phyloP scores from a whole-genome alignment of 2,329 filamentous ascomycete species.

The Zasmidium cellare region DNA sequence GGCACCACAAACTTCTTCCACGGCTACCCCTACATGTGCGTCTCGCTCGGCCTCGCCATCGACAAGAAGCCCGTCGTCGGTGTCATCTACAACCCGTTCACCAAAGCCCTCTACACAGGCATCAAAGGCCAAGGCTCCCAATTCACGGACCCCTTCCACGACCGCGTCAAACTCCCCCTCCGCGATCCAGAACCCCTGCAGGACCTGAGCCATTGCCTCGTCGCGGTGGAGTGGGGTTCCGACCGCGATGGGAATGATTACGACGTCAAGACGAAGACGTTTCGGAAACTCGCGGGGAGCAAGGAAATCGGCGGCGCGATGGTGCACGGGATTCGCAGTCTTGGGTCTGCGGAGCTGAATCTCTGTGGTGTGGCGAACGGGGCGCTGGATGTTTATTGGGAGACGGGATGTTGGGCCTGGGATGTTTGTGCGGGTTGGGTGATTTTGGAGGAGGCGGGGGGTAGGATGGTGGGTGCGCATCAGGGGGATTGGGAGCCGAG shows the following conservation, averaged over 20 bases:
- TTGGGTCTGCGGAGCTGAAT: conserved; percentile 75
- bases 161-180: conserved; percentile 46
- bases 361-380: conserved; percentile 71
- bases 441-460: conserved; percentile 72
- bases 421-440: conserved; percentile 82
- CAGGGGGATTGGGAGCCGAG: conserved; percentile 66
- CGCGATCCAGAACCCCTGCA: conserved; percentile 53
- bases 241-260: conserved; percentile 68
- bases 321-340: conserved; percentile 71
- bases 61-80: conserved; percentile 41
- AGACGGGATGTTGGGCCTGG: conserved; percentile 83
- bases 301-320: conserved; percentile 68
- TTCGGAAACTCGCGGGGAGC: conserved; percentile 53
- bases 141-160: conserved; percentile 33
- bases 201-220: conserved; percentile 62
- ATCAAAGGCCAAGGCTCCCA: conserved; percentile 69
- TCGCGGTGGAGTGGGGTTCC: conserved; percentile 73
- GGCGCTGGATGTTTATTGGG: conserved; percentile 74
- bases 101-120: conserved; percentile 66
- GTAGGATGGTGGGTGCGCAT: conserved; percentile 70
- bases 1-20: conserved; percentile 82
- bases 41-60: conserved; percentile 35
- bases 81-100: conserved; percentile 79
- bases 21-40: conserved; percentile 62
- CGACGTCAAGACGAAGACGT: conserved; percentile 66